Base-by-base conservation (phyloP, 176 grass and related monocot genomes). In the Ananas comosus region DNA sequence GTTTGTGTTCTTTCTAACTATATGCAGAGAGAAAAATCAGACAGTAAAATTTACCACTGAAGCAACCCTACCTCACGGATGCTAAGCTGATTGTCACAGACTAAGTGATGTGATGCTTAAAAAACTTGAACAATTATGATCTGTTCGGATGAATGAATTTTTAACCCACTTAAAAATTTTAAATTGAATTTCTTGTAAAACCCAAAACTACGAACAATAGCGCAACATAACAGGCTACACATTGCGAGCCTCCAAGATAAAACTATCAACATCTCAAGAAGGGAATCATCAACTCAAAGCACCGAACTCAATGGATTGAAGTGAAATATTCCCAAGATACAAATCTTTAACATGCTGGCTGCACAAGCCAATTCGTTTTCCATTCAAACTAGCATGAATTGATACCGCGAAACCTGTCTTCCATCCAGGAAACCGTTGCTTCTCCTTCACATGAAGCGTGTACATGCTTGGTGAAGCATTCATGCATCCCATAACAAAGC, bases 261-360 rank as follows among this genome's bases (percentile, higher is more conserved):
- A 21, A 59, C n/a, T 59, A 59, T 59, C 54, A 59, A 19, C 19
- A 19, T 59, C 16, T 59, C 54, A 59, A 22, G 6, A 51, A 74
- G 51, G 3, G 1, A 96, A 48, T 76, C 70, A 85, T 81, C 70
- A 68, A 67, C 72, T 80, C 53, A 85, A 66, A 76, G 80, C 80
- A 70, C 89, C 86, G 67, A 97, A 92, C 76, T 97, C 93, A 68
- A 97, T 72, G 51, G 84, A 92, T 69, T 92, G 89, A 57, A 97
- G 93, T 51, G 93, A 92, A 66, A 92, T 85, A 70, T 85, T 51
- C 13, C 93, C 93, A 50, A 90, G 53, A 80, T 97, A 97, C 70
- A 97, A 64, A 90, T 92, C 89, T 80, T 92, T 92, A 81, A 97
- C 80, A 81, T 92, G 93, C 64, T 92, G 77, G 56, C 63, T 88